Evolutionary conservation across 371 early-diverging fungal species (phyloP).

Genomic region (Mortierella sp.): DNA sequence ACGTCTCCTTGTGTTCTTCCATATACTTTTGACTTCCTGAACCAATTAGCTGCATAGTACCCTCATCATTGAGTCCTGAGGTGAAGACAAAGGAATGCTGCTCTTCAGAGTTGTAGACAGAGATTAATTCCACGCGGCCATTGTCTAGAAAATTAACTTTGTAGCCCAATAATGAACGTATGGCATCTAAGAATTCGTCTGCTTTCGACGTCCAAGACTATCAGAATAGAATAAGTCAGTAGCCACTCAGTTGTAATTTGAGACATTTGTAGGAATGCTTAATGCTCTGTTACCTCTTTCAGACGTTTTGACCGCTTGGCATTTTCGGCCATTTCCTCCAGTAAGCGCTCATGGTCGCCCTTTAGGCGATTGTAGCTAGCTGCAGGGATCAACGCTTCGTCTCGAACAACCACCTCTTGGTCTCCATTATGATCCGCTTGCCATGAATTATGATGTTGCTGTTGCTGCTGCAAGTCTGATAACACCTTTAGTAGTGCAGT

Average conservation of each 20-base stretch:
- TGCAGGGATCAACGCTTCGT: constrained; percentile 60
- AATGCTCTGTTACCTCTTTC: constrained; percentile 62
- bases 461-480: constrained; percentile 37
- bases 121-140: constrained; percentile 78
- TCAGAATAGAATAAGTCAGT: background rate
- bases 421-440: constrained; percentile 21
- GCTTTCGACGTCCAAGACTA: constrained; percentile 72
- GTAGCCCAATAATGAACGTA: constrained; percentile 80
- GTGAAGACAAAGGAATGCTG: constrained; percentile 77
- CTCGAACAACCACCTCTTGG: constrained; percentile 11
- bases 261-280: background rate
- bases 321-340: constrained; percentile 59
- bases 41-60: constrained; percentile 74
- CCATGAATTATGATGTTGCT: constrained; percentile 7
- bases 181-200: constrained; percentile 75
- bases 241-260: background rate
- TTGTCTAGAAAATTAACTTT: constrained; percentile 76
- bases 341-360: constrained; percentile 64
- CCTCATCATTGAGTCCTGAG: constrained; percentile 68
- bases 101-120: constrained; percentile 65
- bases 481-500: constrained; percentile 58
- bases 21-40: constrained; percentile 70
- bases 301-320: constrained; percentile 76
- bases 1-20: constrained; percentile 63
- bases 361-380: constrained; percentile 69